Evolutionary conservation across 2,329 filamentous ascomycete species (phyloP), one percentile per base, ranked within the genome.

Genomic region (Fusarium sp.): DNA sequence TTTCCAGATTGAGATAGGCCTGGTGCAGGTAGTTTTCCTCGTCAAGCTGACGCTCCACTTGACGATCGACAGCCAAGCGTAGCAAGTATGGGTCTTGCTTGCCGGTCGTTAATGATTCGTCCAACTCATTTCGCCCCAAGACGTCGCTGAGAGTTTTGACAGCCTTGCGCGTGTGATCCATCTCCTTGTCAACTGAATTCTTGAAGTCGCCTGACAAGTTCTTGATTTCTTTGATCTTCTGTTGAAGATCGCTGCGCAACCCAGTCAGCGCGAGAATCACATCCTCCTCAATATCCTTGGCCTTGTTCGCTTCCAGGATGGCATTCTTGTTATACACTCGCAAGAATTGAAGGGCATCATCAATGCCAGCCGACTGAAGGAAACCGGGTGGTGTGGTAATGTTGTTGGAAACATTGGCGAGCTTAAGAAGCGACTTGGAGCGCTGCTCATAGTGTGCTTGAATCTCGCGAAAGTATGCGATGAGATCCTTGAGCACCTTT

Each of bases 151-250:
- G 80, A 29, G 87, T 82, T 49, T 88, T 88, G 23, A 98, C 91
- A 14, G 89, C 89, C 73, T 87, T 92, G 59, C 88, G 84, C 0
- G 95, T 97, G 15, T 76, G 80, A 17, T 97, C 93, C 80, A 96
- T 94, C 76, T 98, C 95, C 78, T 94, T 97, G 23, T 97, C 92
- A 9, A 99, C 93, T 0, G 89, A 91, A 73, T 97, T 99, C 78
- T 97, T 97, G 78, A 99, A 99, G 75, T 99, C 95, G 14, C 93
- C 91, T 6, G 92, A 91, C 14, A 99, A 80, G 66, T 88, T 89
- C 78, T 96, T 97, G 79, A 99, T 99, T 77, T 99, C 95, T 77
- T 98, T 99, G 76, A 96, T 96, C 80, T 99, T 99, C 74, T 96
- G 92, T 60, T 90, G 90, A 15, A 99, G 81, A 75, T 99, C 95